Base-by-base conservation (phyloP, 2,329 filamentous ascomycete genomes). In the Colletotrichum higginsianum region DNA sequence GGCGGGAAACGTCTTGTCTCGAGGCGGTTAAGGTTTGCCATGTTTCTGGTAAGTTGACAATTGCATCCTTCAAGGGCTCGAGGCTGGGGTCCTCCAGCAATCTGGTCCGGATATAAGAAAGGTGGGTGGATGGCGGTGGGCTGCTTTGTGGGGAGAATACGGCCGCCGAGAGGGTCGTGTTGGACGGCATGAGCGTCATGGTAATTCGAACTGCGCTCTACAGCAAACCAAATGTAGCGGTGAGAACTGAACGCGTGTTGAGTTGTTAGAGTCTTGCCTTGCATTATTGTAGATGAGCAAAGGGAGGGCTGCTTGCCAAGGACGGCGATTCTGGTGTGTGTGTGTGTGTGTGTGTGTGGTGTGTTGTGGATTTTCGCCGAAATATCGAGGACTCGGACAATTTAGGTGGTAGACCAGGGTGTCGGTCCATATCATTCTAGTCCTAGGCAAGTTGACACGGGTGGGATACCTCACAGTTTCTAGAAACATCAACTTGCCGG, bases 91-190 rank as follows among this genome's bases (percentile, higher is more conserved):
- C 47, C 18, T 38, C 16, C 15, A 67, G 66, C 2, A 74, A 42
- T 13, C 63, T 53, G 21, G 62, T 61, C 9, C 73, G 70, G 8
- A 74, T 50, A 26, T 74, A 58, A 13, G 53, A 55, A 11, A 74
- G 66, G 49, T 74, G 73, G 47, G 66, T 49, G 23, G 66, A 16
- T 46, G 69, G 67, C 6, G 73, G 73, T 4, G 73, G 11, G 47
- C 44, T 69, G 66, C 62, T 73, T 46, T 74, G 73, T 15, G 73
- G 70, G n/a, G 73, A 74, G 61, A 74, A 74, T 61, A 74, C 69
- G 62, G 71, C 73, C 44, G 67, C 73, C 16, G 71, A 74, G 60
- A 62, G n/a, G 21, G 56, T 55, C 35, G 67, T 55, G 23, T 61
- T 62, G 9, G 64, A 42, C 71, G 65, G 23, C 49, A 53, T 67